phyloP scores from a whole-genome alignment of 2,329 filamentous ascomycete genomes.

The Botrytis tulipae region DNA sequence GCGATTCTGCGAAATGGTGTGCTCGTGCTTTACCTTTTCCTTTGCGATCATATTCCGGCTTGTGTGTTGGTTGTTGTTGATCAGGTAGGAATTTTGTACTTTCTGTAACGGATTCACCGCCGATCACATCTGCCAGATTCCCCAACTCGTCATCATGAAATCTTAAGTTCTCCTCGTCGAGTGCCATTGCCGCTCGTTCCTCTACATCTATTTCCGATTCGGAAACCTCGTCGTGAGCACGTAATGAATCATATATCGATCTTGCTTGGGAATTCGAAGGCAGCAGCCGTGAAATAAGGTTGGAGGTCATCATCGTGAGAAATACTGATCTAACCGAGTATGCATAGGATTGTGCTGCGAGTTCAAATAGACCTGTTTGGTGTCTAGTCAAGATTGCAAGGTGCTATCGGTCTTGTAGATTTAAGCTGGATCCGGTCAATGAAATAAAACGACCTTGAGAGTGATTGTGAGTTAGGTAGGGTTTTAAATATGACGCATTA shows the following conservation, averaged over 20 bases:
- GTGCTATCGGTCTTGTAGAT: constrained; percentile 27
- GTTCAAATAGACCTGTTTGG: background rate
- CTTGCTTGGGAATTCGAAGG: constrained; percentile 35
- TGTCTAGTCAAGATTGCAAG: background rate
- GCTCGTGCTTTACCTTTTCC: constrained; percentile 20
- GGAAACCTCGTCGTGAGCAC: constrained; percentile 36
- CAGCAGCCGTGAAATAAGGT: constrained; percentile 38
- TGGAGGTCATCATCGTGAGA: constrained; percentile 38
- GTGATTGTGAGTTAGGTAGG: background rate
- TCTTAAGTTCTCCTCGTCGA: constrained; percentile 40
- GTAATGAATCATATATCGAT: constrained; percentile 41
- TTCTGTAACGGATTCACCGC: constrained; percentile 37
- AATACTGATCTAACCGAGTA: background rate
- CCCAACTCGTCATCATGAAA: constrained; percentile 38
- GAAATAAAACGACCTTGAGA: constrained; percentile 25
- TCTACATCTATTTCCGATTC: constrained; percentile 39
- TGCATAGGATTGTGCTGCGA: background rate
- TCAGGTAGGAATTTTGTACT: constrained; percentile 36
- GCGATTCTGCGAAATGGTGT: constrained; percentile 37
- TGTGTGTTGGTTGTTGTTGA: constrained; percentile 22
- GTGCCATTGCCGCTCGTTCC: constrained; percentile 36
- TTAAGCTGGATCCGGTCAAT: constrained; percentile 23
- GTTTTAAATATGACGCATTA: constrained; percentile 12
- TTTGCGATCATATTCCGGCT: constrained; percentile 3
- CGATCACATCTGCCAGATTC: constrained; percentile 34